A percentile compares a stretch with the other conserved stretches of the same genome.
Conservation (phyloP, 768 basidiomycete species). For the Astraeus odoratus region DNA sequence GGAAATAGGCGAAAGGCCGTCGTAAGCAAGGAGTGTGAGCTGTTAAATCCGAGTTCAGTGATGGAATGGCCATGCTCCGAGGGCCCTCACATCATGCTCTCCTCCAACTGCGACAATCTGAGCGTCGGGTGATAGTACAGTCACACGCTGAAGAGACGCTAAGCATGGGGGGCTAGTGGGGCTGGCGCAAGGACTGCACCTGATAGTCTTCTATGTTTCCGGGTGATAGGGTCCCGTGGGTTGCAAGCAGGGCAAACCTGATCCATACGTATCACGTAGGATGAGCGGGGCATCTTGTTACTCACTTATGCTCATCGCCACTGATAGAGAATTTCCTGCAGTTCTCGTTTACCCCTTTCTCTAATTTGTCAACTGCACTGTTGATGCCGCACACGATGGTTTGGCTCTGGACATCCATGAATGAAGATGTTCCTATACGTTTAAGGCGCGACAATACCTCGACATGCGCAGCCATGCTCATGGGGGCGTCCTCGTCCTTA, state of each 20-base stretch:
- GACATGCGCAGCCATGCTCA: conserved; percentile 77
- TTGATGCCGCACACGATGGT: conserved; percentile 84
- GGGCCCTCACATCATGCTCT: conserved; percentile 52
- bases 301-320: conserved; percentile 50
- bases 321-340: conserved; percentile 62
- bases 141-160: conserved; percentile 66
- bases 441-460: conserved; percentile 35
- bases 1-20: conserved; percentile 45
- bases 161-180: background rate
- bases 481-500: conserved; percentile 87
- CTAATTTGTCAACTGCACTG: conserved; percentile 55
- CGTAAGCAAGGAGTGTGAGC: conserved; percentile 63
- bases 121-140: conserved; percentile 67
- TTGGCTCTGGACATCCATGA: conserved; percentile 30
- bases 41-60: conserved; percentile 22
- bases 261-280: conserved; percentile 7
- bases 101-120: conserved; percentile 67
- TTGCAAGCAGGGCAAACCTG: conserved; percentile 27
- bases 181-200: conserved; percentile 37
- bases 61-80: conserved; percentile 12
- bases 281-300: conserved; percentile 4
- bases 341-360: conserved; percentile 73
- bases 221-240: conserved; percentile 55
- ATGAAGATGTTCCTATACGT: background rate
- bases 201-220: conserved; percentile 76